Evolutionary conservation across 2,329 filamentous ascomycete genomes (phyloP).

Genomic region (Cadophora sp.): DNA sequence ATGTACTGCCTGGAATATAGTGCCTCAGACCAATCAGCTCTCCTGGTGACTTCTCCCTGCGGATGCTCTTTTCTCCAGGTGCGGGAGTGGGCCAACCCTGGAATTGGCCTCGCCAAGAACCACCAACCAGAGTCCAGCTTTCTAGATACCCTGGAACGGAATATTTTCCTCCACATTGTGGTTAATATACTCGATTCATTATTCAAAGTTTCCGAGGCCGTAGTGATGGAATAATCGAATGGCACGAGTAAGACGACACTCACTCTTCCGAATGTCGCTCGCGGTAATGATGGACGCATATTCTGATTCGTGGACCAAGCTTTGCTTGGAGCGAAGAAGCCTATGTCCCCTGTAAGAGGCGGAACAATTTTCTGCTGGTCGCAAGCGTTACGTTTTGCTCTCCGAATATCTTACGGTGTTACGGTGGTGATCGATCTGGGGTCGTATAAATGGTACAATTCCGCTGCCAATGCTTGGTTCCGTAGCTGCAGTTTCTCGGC

Average conservation of each 20-base stretch:
- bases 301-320: not conserved
- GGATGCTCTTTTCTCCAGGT: too few species aligned
- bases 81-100: not conserved
- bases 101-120: not conserved
- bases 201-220: not conserved
- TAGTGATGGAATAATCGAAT: not conserved
- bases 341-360: not conserved
- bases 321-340: not conserved
- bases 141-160: not conserved
- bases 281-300: not conserved
- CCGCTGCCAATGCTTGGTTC: not conserved
- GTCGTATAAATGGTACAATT: not conserved
- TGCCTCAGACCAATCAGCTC: too few species aligned
- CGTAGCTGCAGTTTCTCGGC: slow-evolving; percentile 1
- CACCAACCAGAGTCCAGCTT: not conserved
- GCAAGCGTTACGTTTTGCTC: too few species aligned
- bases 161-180: not conserved
- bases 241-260: not conserved
- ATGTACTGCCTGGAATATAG: too few species aligned
- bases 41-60: too few species aligned
- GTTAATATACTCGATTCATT: not conserved
- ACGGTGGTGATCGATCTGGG: not conserved
- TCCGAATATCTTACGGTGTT: not conserved
- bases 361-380: not conserved
- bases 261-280: too few species aligned